phyloP scores from a whole-genome alignment of 2,329 filamentous ascomycete species.

The Karstenula rhodostoma region DNA sequence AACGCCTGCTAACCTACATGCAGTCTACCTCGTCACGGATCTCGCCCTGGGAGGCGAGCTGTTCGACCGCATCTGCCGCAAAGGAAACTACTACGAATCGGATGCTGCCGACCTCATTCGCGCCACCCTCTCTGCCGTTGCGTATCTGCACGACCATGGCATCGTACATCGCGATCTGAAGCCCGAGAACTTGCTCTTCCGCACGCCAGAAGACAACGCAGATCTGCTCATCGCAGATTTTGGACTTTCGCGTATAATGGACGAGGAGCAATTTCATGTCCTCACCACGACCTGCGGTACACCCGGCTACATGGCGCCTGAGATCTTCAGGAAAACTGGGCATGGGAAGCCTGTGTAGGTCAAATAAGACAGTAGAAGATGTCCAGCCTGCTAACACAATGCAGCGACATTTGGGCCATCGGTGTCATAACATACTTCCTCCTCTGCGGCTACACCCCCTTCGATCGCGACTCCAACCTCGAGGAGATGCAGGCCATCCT shows the following conservation, averaged over 20 bases:
- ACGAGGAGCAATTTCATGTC: conserved; percentile 97
- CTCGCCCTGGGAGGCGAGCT: conserved; percentile 95
- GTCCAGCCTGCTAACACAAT: conserved; percentile 21
- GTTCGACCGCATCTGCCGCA: conserved; percentile 98
- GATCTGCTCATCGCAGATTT: conserved; percentile 98
- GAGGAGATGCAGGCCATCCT: conserved; percentile 99
- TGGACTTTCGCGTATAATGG: conserved; percentile 95
- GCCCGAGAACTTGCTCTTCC: conserved; percentile 95
- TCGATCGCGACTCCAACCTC: conserved; percentile 95
- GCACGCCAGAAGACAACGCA: conserved; percentile 96
- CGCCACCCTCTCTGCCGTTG: conserved; percentile 94
- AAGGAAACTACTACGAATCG: conserved; percentile 97
- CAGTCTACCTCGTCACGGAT: conserved; percentile 94
- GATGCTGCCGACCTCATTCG: conserved; percentile 96
- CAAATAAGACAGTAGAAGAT: neutral
- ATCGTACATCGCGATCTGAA: conserved; percentile 98
- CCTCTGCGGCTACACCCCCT: conserved; percentile 96
- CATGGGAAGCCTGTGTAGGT: conserved; percentile 91
- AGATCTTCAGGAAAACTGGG: conserved; percentile 98
- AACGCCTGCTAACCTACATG: conserved; percentile 18
- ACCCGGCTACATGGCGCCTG: conserved; percentile 98
- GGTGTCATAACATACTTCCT: conserved; percentile 99
- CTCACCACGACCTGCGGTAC: conserved; percentile 97
- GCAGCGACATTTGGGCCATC: conserved; percentile 91
- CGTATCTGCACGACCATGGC: conserved; percentile 97